Evolutionary conservation across 1,284 basidiomycete genomes (phyloP).

Genomic region (Boletus hoseneyae): DNA sequence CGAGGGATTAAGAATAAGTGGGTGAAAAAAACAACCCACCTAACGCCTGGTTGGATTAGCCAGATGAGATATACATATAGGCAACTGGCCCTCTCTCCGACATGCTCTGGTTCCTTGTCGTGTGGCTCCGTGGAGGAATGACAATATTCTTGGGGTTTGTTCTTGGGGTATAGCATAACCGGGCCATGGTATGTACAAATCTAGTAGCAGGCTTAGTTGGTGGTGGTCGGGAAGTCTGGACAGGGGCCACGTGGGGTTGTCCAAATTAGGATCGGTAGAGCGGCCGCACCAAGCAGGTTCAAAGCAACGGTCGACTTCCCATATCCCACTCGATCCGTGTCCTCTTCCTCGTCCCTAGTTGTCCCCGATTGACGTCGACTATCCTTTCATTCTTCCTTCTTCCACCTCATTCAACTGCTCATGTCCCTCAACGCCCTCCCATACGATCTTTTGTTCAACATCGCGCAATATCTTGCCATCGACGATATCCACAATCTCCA

Average conservation of each 20-base stretch:
- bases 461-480: constrained; percentile 56
- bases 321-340: constrained; percentile 16
- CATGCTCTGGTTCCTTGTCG: no score
- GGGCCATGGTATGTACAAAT: no score
- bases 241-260: background rate
- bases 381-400: background rate
- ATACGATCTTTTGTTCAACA: constrained; percentile 66
- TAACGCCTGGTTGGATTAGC: no score
- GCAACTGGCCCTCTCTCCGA: no score
- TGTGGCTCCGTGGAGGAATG: no score
- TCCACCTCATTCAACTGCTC: background rate
- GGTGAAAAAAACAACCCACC: no score
- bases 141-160: no score
- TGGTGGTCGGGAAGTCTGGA: background rate
- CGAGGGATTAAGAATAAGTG: no score
- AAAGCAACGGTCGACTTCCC: constrained; percentile 13
- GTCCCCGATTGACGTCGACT: constrained; percentile 8
- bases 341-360: background rate
- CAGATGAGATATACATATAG: no score
- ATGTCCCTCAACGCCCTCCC: constrained; percentile 49
- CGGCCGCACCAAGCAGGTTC: constrained; percentile 6
- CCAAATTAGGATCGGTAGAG: constrained; percentile 16
- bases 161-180: no score
- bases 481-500: constrained; percentile 57
- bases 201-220: no score